phyloP scores from a whole-genome alignment of 164 flowering plant species.

The Dillenia suffruticosa region DNA sequence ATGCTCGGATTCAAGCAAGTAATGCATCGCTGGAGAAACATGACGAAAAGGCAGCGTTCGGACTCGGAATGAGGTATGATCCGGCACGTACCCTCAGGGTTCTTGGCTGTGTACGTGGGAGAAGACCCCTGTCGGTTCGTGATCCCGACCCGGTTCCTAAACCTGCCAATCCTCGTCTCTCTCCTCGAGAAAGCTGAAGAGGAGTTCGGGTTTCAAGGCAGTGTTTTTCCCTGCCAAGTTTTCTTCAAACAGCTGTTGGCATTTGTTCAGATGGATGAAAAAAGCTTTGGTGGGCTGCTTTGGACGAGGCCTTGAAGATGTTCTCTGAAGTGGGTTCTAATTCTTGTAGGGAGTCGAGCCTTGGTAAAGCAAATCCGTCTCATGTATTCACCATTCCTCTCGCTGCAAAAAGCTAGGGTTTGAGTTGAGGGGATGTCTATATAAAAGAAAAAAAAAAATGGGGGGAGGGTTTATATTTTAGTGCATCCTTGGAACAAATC shows the following conservation, averaged over 20 bases:
- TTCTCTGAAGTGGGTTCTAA: conserved; percentile 1
- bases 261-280: conserved; percentile 18
- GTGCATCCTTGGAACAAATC: no score
- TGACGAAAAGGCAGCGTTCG: neutral
- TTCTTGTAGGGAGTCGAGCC: neutral
- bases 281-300: conserved; percentile 8
- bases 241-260: conserved; percentile 12
- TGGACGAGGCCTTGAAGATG: conserved; percentile 14
- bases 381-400: neutral
- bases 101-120: conserved; percentile 23
- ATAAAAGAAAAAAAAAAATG: no score
- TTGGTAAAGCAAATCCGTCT: neutral
- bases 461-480: no score
- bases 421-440: neutral
- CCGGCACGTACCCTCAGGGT: conserved; percentile 13
- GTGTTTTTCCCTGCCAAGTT: conserved; percentile 20
- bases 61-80: neutral
- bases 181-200: conserved; percentile 9
- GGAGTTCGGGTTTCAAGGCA: conserved; percentile 12
- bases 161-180: conserved; percentile 20
- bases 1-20: no score
- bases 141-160: conserved; percentile 27
- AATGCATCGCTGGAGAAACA: no score
- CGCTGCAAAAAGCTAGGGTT: conserved; percentile 9
- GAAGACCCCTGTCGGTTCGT: conserved; percentile 19